Evolutionary conservation across 2,329 filamentous ascomycete genomes (phyloP).

Genomic region (Madurella mycetomatis): DNA sequence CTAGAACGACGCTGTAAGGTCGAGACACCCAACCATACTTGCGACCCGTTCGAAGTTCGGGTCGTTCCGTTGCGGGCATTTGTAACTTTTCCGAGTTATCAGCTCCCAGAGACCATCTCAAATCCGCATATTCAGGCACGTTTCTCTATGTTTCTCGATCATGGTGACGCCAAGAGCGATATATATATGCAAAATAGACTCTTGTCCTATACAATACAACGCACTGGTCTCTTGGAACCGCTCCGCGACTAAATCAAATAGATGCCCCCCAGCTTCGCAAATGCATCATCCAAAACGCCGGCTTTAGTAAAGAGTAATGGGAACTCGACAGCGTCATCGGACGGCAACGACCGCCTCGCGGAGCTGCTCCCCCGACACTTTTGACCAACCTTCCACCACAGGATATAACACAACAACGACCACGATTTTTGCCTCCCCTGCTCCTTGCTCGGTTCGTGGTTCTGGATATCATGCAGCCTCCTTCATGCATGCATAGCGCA

Average conservation of each 20-base stretch:
- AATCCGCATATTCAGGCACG: neutral
- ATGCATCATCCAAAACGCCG: slow-evolving; percentile 10
- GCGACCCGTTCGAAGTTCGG: too few relatives aligned
- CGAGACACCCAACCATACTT: too few relatives aligned
- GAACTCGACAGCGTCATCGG: slow-evolving; percentile 10
- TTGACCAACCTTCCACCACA: slow-evolving; percentile 5
- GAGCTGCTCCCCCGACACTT: neutral
- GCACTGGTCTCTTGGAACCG: neutral
- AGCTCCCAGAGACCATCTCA: too few relatives aligned
- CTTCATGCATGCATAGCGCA: slow-evolving; percentile 10
- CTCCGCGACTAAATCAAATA: neutral
- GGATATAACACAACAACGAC: neutral
- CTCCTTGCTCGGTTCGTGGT: neutral
- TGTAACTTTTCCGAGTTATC: too few relatives aligned
- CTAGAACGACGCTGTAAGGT: too few relatives aligned
- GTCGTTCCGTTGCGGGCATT: too few relatives aligned
- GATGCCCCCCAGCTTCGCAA: neutral
- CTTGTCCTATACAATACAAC: neutral
- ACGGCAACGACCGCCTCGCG: too few relatives aligned
- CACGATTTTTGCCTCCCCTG: neutral
- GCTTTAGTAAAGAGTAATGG: slow-evolving; percentile 25
- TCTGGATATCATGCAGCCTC: slow-evolving; percentile 7
- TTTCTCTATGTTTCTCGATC: neutral
- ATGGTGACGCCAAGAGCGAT: neutral
- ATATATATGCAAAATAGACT: neutral